phyloP scores from a whole-genome alignment of 2,329 filamentous ascomycete genomes.

The Aspergillaceae sp. region DNA sequence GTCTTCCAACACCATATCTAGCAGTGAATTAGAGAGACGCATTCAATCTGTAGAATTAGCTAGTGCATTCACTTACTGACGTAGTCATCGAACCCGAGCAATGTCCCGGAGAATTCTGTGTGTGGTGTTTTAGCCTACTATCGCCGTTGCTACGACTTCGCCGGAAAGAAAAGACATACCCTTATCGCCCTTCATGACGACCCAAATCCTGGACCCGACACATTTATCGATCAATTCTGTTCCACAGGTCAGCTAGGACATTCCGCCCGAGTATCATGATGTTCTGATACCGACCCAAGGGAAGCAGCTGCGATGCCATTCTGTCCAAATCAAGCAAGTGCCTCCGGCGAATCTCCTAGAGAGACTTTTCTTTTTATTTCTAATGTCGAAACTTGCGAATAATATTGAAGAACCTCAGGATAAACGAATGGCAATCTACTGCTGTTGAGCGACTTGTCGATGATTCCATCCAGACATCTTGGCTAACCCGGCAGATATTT shows the following conservation, averaged over 20 bases:
- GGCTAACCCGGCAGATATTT: neutral
- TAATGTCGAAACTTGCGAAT: no score
- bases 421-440: neutral
- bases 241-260: constrained; percentile 12
- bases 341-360: neutral
- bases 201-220: constrained; percentile 95
- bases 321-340: neutral
- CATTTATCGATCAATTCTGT: constrained; percentile 98
- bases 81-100: constrained; percentile 97
- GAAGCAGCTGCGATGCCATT: constrained; percentile 68
- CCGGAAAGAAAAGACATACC: constrained; percentile 37
- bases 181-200: constrained; percentile 99
- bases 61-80: constrained; percentile 67
- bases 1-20: constrained; percentile 97
- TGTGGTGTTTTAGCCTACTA: constrained; percentile 6
- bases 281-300: constrained; percentile 48
- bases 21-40: constrained; percentile 7
- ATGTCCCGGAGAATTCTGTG: constrained; percentile 85
- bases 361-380: no score
- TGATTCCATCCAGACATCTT: neutral
- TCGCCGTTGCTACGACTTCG: neutral
- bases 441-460: neutral
- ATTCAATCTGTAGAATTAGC: constrained; percentile 1
- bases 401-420: no score
- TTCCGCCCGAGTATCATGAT: constrained; percentile 1